Percentiles rank a stretch among this genome's conserved stretches.
Evolutionary conservation across 2,329 filamentous ascomycete species (phyloP).

Genomic region (Botrytis byssoidea): DNA sequence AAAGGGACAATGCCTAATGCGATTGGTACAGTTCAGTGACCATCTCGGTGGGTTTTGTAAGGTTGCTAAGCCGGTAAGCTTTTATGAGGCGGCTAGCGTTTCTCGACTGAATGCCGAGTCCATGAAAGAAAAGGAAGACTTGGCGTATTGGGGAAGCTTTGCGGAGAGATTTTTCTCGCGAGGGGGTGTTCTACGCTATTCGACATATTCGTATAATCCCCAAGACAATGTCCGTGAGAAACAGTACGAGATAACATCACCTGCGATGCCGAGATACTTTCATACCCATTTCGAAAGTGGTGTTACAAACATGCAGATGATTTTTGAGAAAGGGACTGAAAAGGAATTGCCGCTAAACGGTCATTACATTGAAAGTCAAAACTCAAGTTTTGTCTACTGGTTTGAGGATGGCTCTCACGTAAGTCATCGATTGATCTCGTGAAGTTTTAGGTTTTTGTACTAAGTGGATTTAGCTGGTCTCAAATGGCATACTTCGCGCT

Average conservation of each 20-base stretch:
- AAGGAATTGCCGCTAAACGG: constrained; percentile 59
- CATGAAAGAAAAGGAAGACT: constrained; percentile 61
- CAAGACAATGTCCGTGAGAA: constrained; percentile 63
- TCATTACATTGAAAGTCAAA: constrained; percentile 72
- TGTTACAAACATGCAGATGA: constrained; percentile 80
- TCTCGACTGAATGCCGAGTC: constrained; percentile 43
- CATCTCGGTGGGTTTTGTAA: constrained; percentile 58
- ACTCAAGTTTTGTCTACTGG: constrained; percentile 83
- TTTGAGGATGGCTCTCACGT: constrained; percentile 82
- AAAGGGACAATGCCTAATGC: constrained; percentile 58
- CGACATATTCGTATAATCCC: constrained; percentile 52
- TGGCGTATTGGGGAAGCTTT: constrained; percentile 76
- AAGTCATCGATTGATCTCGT: constrained; percentile 41
- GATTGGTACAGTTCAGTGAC: constrained; percentile 62
- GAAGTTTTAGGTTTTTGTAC: constrained; percentile 17
- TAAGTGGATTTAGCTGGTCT: constrained; percentile 60
- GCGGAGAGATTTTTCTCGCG: constrained; percentile 79
- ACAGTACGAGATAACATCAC: constrained; percentile 80
- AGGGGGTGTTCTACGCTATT: constrained; percentile 73
- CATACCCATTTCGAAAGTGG: constrained; percentile 85
- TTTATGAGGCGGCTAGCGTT: constrained; percentile 32
- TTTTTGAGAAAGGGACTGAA: constrained; percentile 68
- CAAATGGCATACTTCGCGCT: constrained; percentile 72
- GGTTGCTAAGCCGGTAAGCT: constrained; percentile 38
- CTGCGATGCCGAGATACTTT: constrained; percentile 84